Evolutionary conservation across 78 protist species (phyloP), one percentile per base, ranked within the genome.

Genomic region (Polysphondylium violaceum): DNA sequence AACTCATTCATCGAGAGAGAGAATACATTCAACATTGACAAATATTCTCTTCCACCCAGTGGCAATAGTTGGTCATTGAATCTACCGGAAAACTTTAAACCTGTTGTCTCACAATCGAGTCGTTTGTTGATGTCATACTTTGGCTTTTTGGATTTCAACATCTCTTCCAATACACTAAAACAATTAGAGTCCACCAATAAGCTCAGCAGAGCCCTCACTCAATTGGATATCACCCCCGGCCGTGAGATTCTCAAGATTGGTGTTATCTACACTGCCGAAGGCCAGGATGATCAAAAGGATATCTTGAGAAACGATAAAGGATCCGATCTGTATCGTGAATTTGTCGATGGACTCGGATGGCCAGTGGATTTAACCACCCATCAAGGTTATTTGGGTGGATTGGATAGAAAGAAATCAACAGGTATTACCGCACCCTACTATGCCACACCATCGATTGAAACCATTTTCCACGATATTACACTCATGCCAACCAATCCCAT

Each of bases 191-290:
- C 67, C 4, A 50, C 53, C 7, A 36, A 68, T 29, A 81, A 81
- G n/a, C 12, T 81, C 14, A 44, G 55, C 8, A 58, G 89, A 44
- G 89, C 89, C 1, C 11, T 81, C 4, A 38, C 73, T 8, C 89
- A 81, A 33, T 43, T 88, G 21, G 94, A 88, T 43, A 88, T 77
- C 6, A 68, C 81, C n/a, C 94, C 86, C 5, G 76, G 87, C 7
- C 95, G 97, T 27, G 98, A 97, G 23, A 68, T 73, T 59, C 81
- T 86, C 77, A 98, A 98, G 87, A 87, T 98, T 43, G 98, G 98
- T 27, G 41, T 97, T 12, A 86, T 98, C 81, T 98, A 96, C 17
- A 98, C 94, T 31, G 94, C 77, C 27, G 88, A 76, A n/a, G 98
- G 97, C 17, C 99, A 98, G 55, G 98, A 86, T 56, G 95, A 90